A percentile compares a stretch with the other conserved stretches of the same genome.
Evolutionary conservation across 306 rosid species (phyloP).

Genomic region (Medicago ruthenica): DNA sequence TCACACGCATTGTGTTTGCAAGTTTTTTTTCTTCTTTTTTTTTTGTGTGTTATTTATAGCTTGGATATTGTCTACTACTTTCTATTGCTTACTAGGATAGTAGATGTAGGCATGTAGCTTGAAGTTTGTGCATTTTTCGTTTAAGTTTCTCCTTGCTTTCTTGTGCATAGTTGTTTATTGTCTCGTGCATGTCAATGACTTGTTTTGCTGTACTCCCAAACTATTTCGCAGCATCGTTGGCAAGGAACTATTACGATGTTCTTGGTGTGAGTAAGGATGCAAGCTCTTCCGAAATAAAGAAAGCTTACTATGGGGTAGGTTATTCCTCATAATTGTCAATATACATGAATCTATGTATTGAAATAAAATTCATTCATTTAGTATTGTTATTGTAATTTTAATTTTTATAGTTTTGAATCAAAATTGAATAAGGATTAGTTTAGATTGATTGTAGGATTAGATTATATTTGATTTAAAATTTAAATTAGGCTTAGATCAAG

Average conservation of each 20-base stretch:
- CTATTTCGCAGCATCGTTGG: slow-evolving; percentile 64
- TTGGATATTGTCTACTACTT: slow-evolving; percentile 16
- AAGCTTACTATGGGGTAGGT: slow-evolving; percentile 97
- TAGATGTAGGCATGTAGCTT: slow-evolving; percentile 15
- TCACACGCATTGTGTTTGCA: slow-evolving; percentile 18
- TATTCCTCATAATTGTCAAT: slow-evolving; percentile 21
- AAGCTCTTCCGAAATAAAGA: slow-evolving; percentile 87
- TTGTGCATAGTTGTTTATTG: slow-evolving; percentile 15
- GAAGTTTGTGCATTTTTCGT: slow-evolving; percentile 14
- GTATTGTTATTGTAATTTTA: background rate
- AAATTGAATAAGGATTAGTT: background rate
- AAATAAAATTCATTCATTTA: slow-evolving; percentile 2
- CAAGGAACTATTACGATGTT: slow-evolving; percentile 79
- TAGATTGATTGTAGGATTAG: background rate
- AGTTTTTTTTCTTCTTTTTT: background rate
- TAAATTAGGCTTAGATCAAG: background rate
- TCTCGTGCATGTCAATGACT: slow-evolving; percentile 13
- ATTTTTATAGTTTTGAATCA: background rate
- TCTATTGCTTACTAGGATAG: slow-evolving; percentile 24
- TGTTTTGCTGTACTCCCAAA: slow-evolving; percentile 9
- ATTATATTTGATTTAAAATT: background rate
- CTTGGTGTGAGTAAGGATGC: slow-evolving; percentile 92
- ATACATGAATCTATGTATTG: background rate
- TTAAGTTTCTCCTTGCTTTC: background rate
- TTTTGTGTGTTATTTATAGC: background rate